phyloP scores from a whole-genome alignment of 768 basidiomycete species.

The Lentinula detonsa region DNA sequence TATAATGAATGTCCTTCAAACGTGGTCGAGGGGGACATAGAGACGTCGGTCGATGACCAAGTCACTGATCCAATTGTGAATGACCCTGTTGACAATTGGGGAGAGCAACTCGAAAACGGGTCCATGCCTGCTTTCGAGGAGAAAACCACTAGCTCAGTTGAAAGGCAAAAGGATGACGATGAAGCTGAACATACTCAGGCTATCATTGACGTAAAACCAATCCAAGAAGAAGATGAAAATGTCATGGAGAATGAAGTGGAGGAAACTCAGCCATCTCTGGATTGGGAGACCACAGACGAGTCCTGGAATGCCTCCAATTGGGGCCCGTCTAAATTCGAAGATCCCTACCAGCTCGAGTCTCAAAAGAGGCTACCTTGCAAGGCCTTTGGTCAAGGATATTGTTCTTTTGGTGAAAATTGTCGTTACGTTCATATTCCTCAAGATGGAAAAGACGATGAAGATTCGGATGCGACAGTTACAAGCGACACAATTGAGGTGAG shows the following conservation, averaged over 20 bases:
- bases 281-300: not conserved
- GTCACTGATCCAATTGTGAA: too few species aligned
- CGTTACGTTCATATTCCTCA: slow-evolving; percentile 20
- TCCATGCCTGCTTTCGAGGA: too few species aligned
- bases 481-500: slow-evolving; percentile 2
- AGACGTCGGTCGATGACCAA: too few species aligned
- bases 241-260: not conserved
- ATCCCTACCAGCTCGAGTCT: not conserved
- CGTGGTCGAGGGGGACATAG: too few species aligned
- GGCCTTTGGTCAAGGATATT: slow-evolving; percentile 29
- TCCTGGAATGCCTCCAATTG: not conserved
- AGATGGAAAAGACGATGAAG: slow-evolving; percentile 6
- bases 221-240: not conserved
- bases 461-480: not conserved
- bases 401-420: slow-evolving; percentile 22
- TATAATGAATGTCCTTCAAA: too few species aligned
- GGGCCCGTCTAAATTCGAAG: not conserved
- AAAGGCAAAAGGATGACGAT: not conserved
- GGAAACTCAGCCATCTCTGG: not conserved
- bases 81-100: too few species aligned
- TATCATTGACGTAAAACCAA: not conserved
- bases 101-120: too few species aligned
- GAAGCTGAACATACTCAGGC: too few species aligned
- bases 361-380: slow-evolving; percentile 22
- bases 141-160: not conserved